Conservation (phyloP, 805 yeast genomes). For the Candida methanosorbosa region DNA sequence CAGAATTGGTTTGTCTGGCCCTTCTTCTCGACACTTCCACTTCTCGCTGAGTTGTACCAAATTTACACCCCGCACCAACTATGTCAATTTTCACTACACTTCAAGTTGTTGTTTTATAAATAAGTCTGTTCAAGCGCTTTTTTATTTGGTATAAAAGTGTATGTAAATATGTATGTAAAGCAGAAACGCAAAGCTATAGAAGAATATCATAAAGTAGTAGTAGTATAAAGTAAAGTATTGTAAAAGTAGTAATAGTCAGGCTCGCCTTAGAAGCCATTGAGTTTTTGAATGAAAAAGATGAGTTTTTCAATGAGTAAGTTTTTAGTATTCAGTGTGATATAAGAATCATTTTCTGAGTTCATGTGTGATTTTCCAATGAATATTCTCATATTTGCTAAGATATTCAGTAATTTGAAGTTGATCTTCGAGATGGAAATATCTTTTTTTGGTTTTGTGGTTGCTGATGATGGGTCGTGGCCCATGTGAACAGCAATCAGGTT, state of each 20-base stretch:
- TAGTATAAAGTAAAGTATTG: too few species aligned
- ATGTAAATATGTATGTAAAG: too few species aligned
- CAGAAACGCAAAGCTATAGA: too few species aligned
- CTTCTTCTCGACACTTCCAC: too few species aligned
- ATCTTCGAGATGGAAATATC: constrained; percentile 13
- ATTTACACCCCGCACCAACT: too few species aligned
- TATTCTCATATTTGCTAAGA: constrained; percentile 22
- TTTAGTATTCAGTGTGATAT: too few species aligned
- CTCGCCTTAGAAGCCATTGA: constrained; percentile 12
- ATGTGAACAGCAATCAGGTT: neutral
- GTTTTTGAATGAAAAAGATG: constrained; percentile 12
- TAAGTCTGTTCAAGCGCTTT: too few species aligned
- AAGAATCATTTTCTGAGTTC: constrained; percentile 3
- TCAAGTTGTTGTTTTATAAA: constrained; percentile 5
- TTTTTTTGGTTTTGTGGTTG: constrained; percentile 5
- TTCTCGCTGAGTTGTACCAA: too few species aligned
- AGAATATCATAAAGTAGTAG: too few species aligned
- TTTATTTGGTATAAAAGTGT: neutral
- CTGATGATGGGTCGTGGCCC: neutral
- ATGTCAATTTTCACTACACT: too few species aligned
- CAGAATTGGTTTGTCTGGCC: too few species aligned
- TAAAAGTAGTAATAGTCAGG: too few species aligned
- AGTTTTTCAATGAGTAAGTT: constrained; percentile 17
- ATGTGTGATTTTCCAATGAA: constrained; percentile 15
- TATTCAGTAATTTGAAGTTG: constrained; percentile 17